Percentiles rank a stretch among this genome's conserved stretches.
phyloP scores from a whole-genome alignment of 495 filamentous ascomycete species.

The Tetracladium marchalianum region DNA sequence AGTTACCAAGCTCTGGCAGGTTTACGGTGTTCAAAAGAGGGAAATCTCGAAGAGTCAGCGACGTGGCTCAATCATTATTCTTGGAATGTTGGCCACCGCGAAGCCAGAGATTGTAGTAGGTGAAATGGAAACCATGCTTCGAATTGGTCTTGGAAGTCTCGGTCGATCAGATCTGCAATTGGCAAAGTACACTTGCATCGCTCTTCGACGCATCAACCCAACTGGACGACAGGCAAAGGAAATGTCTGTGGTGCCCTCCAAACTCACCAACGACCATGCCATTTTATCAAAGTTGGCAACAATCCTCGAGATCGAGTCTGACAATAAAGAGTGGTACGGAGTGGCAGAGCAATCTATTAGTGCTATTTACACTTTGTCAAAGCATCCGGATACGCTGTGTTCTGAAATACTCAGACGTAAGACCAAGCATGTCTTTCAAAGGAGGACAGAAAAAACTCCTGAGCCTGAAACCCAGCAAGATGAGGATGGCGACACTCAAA shows the following conservation, averaged over 20 bases:
- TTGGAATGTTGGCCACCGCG: conserved; percentile 93
- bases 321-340: conserved; percentile 93
- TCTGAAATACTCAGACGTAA: conserved; percentile 84
- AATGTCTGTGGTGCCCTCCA: conserved; percentile 52
- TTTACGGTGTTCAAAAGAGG: conserved; percentile 86
- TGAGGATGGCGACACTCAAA: conserved; percentile 11
- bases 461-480: conserved; percentile 16
- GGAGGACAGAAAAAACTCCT: conserved; percentile 17
- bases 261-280: conserved; percentile 86
- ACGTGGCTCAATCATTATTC: conserved; percentile 86
- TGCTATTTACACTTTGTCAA: conserved; percentile 90
- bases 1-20: conserved; percentile 89
- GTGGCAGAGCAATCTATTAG: conserved; percentile 96
- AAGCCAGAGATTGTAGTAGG: conserved; percentile 85
- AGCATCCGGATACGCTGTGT: conserved; percentile 88
- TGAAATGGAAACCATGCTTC: conserved; percentile 88
- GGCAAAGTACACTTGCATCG: conserved; percentile 90
- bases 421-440: conserved; percentile 67
- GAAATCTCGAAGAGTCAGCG: conserved; percentile 91
- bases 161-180: conserved; percentile 77
- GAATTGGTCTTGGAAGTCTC: conserved; percentile 74
- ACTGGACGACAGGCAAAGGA: conserved; percentile 70
- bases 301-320: conserved; percentile 71
- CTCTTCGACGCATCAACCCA: conserved; percentile 81
- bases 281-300: conserved; percentile 70